Evolutionary conservation across 2,329 filamentous ascomycete genomes (phyloP), one percentile per base, ranked within the genome.

Genomic region (Calonectria naviculata): DNA sequence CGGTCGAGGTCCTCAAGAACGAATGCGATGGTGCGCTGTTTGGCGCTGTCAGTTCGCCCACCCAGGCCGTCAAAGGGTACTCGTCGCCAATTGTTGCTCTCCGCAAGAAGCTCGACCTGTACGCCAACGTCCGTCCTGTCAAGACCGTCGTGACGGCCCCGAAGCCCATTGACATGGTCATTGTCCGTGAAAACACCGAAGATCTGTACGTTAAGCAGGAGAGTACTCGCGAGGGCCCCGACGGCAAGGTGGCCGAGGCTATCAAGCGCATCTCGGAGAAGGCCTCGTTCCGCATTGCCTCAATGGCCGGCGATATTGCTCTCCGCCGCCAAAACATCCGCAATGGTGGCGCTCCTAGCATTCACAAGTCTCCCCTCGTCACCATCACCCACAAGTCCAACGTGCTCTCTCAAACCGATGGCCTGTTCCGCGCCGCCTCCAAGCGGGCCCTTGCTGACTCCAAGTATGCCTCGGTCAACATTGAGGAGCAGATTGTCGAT

Each of bases 341-440:
- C 73, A 89, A 92, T 44, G 82, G 85, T 15, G 87, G 87, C 54
- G 80, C 82, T 17, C 79, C 85, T 29, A 91, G 89, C 82, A 92
- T 93, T 74, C 93, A 95, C 85, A 84, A 85, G 64, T 81, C 86
- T 52, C 92, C 95, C 31, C 89, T 96, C 78, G 95, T 99, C 71
- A 99, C 97, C 71, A 95, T 99, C 83, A 98, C 97, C 61, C 97
- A 99, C 90, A 99, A 99, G 89, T 95, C 93, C 84, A 99, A 99
- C 85, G 97, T 99, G 26, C 90, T 99, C 31, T 95, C 93, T 49
- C 96, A 98, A 84, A 98, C 97, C 19, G 97, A 99, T 84, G 97
- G 97, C 36, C 90, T 99, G 58, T 99, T 99, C 91, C 93, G 97
- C 77, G 88, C 93, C 77, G 93, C 94, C 5, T 91, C 94, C 19